phyloP scores from a whole-genome alignment of 2,329 filamentous ascomycete species.

The Rhynchosporium agropyri region DNA sequence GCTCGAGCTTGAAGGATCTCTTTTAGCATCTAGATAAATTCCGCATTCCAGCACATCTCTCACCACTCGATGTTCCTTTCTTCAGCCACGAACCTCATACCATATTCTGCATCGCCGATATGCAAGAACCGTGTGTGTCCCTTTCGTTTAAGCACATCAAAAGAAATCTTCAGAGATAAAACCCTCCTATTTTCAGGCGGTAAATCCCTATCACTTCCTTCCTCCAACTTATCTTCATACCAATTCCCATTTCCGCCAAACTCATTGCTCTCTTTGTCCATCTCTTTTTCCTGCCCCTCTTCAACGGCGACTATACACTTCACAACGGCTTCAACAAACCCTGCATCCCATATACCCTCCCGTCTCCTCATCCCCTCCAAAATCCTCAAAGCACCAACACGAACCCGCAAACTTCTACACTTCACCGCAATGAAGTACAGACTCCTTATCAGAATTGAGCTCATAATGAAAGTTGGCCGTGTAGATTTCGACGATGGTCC shows the following conservation, averaged over 20 bases:
- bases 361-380: slow-evolving; percentile 3
- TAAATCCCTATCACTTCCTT: background rate
- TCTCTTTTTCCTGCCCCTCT: background rate
- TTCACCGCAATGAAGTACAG: slow-evolving; percentile 6
- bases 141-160: background rate
- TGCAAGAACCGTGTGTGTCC: background rate
- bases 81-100: background rate
- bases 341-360: slow-evolving; percentile 5
- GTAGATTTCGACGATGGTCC: background rate
- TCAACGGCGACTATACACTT: background rate
- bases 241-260: background rate
- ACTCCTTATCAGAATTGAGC: background rate
- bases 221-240: background rate
- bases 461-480: background rate
- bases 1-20: too few relatives aligned
- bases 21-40: too few relatives aligned
- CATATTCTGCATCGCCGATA: background rate
- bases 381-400: background rate
- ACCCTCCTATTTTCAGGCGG: slow-evolving; percentile 6
- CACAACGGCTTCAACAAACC: background rate
- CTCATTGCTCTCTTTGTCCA: too few relatives aligned
- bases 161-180: background rate
- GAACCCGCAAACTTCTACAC: background rate
- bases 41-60: background rate
- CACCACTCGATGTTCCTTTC: background rate